Evolutionary conservation across 2,329 filamentous ascomycete genomes (phyloP), one percentile per base, ranked within the genome.

Genomic region (Arthrobotrys iridis): DNA sequence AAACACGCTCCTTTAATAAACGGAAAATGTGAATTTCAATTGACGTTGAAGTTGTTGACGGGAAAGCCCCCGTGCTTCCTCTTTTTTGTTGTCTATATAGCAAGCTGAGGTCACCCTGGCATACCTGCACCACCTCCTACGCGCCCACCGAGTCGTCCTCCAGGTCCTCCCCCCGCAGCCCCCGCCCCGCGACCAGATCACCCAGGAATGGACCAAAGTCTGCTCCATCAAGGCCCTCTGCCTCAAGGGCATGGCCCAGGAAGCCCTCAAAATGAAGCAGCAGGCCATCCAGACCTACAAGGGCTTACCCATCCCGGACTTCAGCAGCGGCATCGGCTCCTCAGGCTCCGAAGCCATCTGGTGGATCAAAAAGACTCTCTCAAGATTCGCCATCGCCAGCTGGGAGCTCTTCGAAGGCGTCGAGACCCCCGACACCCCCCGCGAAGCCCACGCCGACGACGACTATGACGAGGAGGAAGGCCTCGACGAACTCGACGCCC

Each of bases 351-450:
- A 76, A 40, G 64, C 72, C 3, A 55, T 70, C 20, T 76, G 64
- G 43, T 76, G 72, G 72, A 76, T 64, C 46, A 65, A 65, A n/a
- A 71, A 57, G n/a, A 71, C 72, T 0, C 59, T 76, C 33, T 70
- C 72, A 2, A 63, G 72, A 11, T 76, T 76, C 37, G 72, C 72
- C 13, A 71, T 76, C 20, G 58, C 59, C n/a, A 76, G 72, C 30
- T 76, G 72, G 72, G 72, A 76, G 20, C 43, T 76, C 6, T 76
- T 76, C 30, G 72, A 76, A 26, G 72, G 72, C 6, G 65, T 76
- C 13, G 65, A 71, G 30, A 43, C 24, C 20, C 45, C 64, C 2
- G 72, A 76, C 37, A 71, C 66, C n/a, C 71, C 63, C 13, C 35
- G 33, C 8, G 58, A 66, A 28, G 57, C 63, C 1, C 55, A 58